Evolutionary conservation across 257 asterid genomes (phyloP).

Genomic region (Solanum corneliomulleri): DNA sequence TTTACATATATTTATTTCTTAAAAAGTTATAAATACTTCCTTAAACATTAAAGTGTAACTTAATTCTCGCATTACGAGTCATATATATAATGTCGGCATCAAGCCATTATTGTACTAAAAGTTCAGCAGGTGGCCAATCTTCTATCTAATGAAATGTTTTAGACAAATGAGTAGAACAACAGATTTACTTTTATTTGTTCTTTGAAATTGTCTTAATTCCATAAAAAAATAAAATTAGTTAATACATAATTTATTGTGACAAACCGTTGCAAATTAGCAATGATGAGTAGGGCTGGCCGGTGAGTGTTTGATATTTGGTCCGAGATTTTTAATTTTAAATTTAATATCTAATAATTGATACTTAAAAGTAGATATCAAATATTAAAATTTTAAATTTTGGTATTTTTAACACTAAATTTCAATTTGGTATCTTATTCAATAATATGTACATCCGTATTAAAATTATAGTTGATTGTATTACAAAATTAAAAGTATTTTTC

Average conservation of each 20-base stretch:
- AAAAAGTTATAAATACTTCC: not conserved
- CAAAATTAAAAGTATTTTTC: no score
- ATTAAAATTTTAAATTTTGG: no score
- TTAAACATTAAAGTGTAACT: not conserved
- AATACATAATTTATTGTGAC: not conserved
- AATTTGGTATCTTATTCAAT: no score
- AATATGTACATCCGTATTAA: no score
- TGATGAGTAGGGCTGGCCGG: no score
- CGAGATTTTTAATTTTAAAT: not conserved
- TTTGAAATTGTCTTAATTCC: not conserved
- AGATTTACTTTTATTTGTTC: not conserved
- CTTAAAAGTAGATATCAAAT: no score
- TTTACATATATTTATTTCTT: not conserved
- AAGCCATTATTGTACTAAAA: not conserved
- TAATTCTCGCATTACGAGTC: not conserved
- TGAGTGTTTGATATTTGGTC: no score
- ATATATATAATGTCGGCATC: not conserved
- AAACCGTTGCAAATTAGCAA: not conserved
- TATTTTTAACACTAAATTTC: no score
- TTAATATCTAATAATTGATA: no score
- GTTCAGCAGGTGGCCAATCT: not conserved
- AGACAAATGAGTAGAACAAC: not conserved
- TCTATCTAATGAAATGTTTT: not conserved
- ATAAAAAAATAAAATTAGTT: not conserved
- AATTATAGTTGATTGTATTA: no score